Evolutionary conservation across 2,329 filamentous ascomycete species (phyloP).

Genomic region (Thielaviopsis musarum): DNA sequence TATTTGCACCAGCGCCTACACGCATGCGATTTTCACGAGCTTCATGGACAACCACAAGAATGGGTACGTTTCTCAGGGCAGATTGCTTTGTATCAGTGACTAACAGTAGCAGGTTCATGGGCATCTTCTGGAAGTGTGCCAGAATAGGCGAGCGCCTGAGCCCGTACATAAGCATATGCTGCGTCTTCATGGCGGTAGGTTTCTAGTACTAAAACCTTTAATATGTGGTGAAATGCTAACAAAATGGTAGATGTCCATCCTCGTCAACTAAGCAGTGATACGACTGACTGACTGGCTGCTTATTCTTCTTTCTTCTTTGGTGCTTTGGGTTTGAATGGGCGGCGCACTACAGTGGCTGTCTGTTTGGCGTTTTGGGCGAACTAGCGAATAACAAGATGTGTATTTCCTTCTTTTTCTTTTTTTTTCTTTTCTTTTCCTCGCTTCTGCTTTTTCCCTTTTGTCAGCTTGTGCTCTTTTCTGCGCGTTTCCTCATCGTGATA

Average conservation of each 20-base stretch:
- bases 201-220: background rate
- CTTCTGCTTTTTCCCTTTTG: background rate
- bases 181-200: conserved; percentile 78
- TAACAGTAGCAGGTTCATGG: conserved; percentile 41
- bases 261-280: conserved; percentile 22
- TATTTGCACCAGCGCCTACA: conserved; percentile 90
- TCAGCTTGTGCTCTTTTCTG: background rate
- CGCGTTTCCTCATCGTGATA: background rate
- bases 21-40: conserved; percentile 74
- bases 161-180: conserved; percentile 90
- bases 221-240: background rate
- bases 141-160: conserved; percentile 83
- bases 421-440: background rate
- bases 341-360: background rate
- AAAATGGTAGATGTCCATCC: conserved; percentile 19
- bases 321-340: background rate
- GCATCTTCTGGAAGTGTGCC: conserved; percentile 92
- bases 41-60: conserved; percentile 89
- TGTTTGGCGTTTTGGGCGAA: background rate
- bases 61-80: conserved; percentile 38
- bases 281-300: background rate
- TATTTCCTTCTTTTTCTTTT: background rate
- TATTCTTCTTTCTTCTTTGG: background rate
- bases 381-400: background rate
- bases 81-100: background rate